Base-by-base conservation (phyloP, 331 rosid genomes). In the Telfairia occidentalis region DNA sequence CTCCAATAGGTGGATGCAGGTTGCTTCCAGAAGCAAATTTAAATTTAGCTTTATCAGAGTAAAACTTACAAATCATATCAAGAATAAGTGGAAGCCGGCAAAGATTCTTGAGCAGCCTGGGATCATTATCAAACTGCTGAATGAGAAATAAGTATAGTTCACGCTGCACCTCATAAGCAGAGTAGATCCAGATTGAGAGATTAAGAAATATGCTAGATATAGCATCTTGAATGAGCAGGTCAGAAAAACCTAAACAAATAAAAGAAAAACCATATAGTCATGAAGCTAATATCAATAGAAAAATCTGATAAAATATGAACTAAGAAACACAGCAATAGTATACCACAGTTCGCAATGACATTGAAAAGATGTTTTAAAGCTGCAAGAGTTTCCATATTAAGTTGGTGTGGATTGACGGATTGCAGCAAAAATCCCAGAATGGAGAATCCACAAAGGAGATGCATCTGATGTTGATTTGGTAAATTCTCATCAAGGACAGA, bases 381-480 rank as follows among this genome's bases (percentile, higher is more conserved):
- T 69, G 92, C 86, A 72, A 94, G 96, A 5, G 90, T 87, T 78
- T 94, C 95, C 84, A 91, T 73, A 81, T 87, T 90, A 76, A 91
- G 97, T 80, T 88, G 96, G 66, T 74, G 74, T 1, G 96, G 90
- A 84, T 96, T 91, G 82, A 91, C 92, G 11, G 98, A 91, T 75
- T 91, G 98, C 86, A 94, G 86, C 84, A 94, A 81, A 80, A 91
- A 94, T 74, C 98, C 98, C 84, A 94, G 83, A 76, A 94, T 87
- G 74, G 97, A 87, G 86, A 94, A 94, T 77, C 98, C 98, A 74
- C 92, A 91, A 46, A 91, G 96, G 77, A 94, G 89, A 89, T 89
- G 92, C 98, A 94, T 94, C 82, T 94, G 98, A 72, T 94, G 98
- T 74, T 91, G 98, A 85, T 91, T 94, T 77, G 96, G 92, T 64